phyloP scores from a whole-genome alignment of 768 basidiomycete genomes.

The Amyloporia xantha region DNA sequence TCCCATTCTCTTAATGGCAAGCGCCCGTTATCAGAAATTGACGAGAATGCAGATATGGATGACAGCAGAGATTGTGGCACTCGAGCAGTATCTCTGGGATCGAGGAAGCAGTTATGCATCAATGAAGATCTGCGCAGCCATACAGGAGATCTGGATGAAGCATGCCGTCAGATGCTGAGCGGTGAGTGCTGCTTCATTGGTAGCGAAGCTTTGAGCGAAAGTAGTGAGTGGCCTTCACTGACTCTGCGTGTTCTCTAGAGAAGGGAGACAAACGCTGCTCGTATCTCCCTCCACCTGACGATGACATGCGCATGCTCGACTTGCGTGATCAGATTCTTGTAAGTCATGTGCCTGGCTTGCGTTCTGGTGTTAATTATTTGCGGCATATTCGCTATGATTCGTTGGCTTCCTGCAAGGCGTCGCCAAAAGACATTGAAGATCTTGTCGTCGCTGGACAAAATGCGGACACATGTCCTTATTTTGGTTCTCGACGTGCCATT shows the following conservation, averaged over 20 bases:
- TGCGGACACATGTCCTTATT: constrained; percentile 82
- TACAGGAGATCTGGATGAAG: constrained; percentile 75
- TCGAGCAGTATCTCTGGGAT: constrained; percentile 81
- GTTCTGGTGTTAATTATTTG: neutral
- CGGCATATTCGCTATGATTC: neutral
- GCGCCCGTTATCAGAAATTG: neutral
- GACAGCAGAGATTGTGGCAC: constrained; percentile 17
- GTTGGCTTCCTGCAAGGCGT: constrained; percentile 46
- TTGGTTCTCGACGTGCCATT: constrained; percentile 82
- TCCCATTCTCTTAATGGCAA: neutral
- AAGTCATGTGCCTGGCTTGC: constrained; percentile 11
- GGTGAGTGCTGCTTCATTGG: constrained; percentile 11
- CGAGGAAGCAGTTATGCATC: constrained; percentile 88
- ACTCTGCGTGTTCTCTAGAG: constrained; percentile 31
- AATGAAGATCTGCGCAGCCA: constrained; percentile 68
- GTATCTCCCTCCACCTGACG: constrained; percentile 63
- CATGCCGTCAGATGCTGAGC: constrained; percentile 63
- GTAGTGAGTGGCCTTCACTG: neutral
- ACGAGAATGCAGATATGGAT: constrained; percentile 1
- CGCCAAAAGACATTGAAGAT: constrained; percentile 93
- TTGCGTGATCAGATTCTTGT: constrained; percentile 86
- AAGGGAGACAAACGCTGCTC: constrained; percentile 67
- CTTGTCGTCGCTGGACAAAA: constrained; percentile 67
- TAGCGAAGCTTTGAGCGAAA: neutral
- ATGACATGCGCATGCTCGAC: constrained; percentile 68